phyloP scores from a whole-genome alignment of 257 asterid genomes.

The Plantago major region DNA sequence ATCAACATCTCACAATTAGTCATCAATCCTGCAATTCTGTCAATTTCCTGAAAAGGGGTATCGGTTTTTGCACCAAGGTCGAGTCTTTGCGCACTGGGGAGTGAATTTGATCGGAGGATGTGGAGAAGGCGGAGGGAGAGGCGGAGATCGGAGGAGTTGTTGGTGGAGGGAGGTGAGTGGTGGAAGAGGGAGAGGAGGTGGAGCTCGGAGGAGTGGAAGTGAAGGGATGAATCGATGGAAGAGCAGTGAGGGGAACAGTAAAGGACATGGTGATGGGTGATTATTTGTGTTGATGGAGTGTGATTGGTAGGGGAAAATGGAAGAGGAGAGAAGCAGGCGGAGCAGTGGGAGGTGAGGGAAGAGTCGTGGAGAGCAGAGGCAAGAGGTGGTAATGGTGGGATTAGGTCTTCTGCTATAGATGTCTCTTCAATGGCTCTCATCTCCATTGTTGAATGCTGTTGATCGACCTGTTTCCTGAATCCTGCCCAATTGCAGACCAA shows the following conservation, averaged over 20 bases:
- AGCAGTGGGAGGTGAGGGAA: slow-evolving; percentile 52
- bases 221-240: slow-evolving; percentile 45
- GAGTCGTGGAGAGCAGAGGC: slow-evolving; percentile 59
- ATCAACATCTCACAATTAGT: slow-evolving; percentile 51
- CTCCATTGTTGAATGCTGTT: slow-evolving; percentile 36
- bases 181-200: slow-evolving; percentile 31
- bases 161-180: slow-evolving; percentile 28
- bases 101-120: slow-evolving; percentile 18
- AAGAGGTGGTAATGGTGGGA: slow-evolving; percentile 60
- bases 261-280: slow-evolving; percentile 23
- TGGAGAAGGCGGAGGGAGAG: slow-evolving; percentile 63
- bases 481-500: no score
- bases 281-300: no score
- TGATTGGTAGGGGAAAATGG: slow-evolving; percentile 21
- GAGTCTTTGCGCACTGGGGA: no score
- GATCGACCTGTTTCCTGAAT: not conserved
- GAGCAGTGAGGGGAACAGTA: slow-evolving; percentile 75
- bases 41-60: slow-evolving; percentile 17
- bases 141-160: slow-evolving; percentile 75
- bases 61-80: not conserved
- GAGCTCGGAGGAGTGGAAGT: slow-evolving; percentile 50
- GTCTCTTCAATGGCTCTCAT: slow-evolving; percentile 44
- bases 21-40: slow-evolving; percentile 61
- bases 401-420: slow-evolving; percentile 51
- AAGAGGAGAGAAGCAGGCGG: slow-evolving; percentile 61